These are phyloP conservation scores for Cytospora piceicola DNA, from an alignment of 2,329 filamentous ascomycete species.

Conservation along the genomic window DNA sequence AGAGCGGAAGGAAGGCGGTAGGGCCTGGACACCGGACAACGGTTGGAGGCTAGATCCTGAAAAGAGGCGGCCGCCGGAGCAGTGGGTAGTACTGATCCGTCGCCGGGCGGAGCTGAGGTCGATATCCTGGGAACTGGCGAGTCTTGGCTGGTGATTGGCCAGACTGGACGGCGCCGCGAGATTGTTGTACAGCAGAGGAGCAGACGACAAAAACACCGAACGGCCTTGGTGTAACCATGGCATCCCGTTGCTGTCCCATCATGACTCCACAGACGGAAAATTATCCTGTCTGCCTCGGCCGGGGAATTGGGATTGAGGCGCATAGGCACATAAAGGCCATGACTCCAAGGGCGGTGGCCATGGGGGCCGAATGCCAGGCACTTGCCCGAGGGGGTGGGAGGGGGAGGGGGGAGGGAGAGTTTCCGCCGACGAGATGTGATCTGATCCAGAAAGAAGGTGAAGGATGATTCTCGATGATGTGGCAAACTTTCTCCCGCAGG, in stretches of 20 bases:
- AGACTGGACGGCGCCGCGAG: background rate
- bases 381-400: conserved; percentile 8
- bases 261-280: background rate
- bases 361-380: conserved; percentile 23
- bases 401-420: conserved; percentile 5
- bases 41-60: conserved; percentile 11
- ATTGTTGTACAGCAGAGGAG: conserved; percentile 20
- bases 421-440: background rate
- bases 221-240: conserved; percentile 8
- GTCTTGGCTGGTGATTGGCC: conserved; percentile 21
- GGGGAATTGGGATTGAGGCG: background rate
- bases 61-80: conserved; percentile 26
- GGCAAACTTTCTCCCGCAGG: conserved; percentile 17
- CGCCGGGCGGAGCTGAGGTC: conserved; percentile 23
- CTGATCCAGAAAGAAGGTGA: conserved; percentile 1
- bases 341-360: background rate
- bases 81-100: conserved; percentile 25
- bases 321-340: background rate
- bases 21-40: conserved; percentile 4
- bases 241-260: background rate
- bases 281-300: background rate
- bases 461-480: conserved; percentile 11
- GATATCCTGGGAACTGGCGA: conserved; percentile 7
- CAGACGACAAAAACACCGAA: conserved; percentile 16
- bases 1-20: conserved; percentile 1